Evolutionary conservation across 169 alveolate genomes (phyloP), one percentile per base, ranked within the genome.

Genomic region (Cryptosporidium andersoni): DNA sequence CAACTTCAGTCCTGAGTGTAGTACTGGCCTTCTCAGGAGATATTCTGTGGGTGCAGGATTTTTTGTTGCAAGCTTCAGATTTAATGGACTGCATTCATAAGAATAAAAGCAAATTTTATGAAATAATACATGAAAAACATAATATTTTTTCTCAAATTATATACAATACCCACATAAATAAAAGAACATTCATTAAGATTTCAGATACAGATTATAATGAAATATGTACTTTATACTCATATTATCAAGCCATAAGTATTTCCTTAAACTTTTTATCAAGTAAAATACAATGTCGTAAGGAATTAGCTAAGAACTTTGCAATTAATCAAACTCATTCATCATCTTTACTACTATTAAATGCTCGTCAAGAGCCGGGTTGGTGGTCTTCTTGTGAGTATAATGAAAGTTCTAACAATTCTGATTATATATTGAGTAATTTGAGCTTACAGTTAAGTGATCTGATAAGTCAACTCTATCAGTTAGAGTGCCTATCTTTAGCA

Each of bases 31-130:
- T 74, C 16, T 74, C 85, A 6, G 56, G 65, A 16, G 85, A 74
- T 62, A 53, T 74, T 36, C 36, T 74, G n/a, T 74, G 85, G 85
- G 58, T 48, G 11, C 58, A 43, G 7, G 85, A 74, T 42, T 74
- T 74, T 40, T 16, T 74, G 16, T 11, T 74, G 7, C 67, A 74
- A n/a, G 85, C 85, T 16, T 74, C 85, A 45, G 85, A 74, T 74
- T 55, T 60, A 60, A 34, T 58, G 40, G 67, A 74, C 43, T n/a
- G 48, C 11, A 16, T 64, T 45, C 62, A 64, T 25, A 25, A 25
- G 25, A 25, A 25, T 25, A 25, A 25, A 25, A 25, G 25, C 25
- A 25, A 25, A 25, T 25, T 25, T 25, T 25, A 25, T 25, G 25
- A 25, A 25, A 25, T 25, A 0, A 25, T 25, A 25, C 25, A 25